Base-by-base conservation (phyloP, 345 rosid species). In the Bruguiera parviflora region DNA sequence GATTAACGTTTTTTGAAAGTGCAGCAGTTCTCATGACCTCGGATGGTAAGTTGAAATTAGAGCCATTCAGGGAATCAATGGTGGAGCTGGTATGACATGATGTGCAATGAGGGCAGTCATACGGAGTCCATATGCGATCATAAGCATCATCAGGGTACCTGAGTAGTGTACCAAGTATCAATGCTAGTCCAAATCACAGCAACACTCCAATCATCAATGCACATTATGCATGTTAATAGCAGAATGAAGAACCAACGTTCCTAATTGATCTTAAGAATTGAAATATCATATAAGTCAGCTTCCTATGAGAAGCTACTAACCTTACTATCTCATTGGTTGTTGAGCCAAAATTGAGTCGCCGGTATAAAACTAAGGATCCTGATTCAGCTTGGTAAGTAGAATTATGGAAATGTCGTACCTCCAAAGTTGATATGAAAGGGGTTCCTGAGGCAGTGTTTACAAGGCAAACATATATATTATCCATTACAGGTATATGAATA, bases 341-440 rank as follows among this genome's bases (percentile, higher is more conserved):
- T 3, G 80, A 77, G 18, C 80, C 83, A 28, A 80, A 69, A 77
- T 80, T 80, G 19, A 73, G 64, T 35, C 80, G 72, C 25, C 13
- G 51, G 19, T 43, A 43, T 13, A 43, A 43, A 43, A 9, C 49
- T 43, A 43, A 43, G 49, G 49, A 13, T 43, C 15, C 49, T 20
- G 65, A 19, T 20, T 63, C 20, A 6, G 61, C 21, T 32, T 19
- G 59, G 24, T 80, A 80, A 37, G 65, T 56, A 4, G 55, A 33
- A 51, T 67, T 24, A 56, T 68, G 75, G 25, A 73, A 80, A 64
- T 76, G 80, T 56, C 83, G 67, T 1, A 71, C 37, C 75, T 80
- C 80, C 9, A 76, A 13, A 58, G 78, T 53, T 4, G 83, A 80
- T 35, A 80, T 77, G 60, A 80, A 80, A 63, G 83, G 83, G 16